Evolutionary conservation across 257 asterid genomes (phyloP), one percentile per base, ranked within the genome.

Genomic region (Catharanthus roseus): DNA sequence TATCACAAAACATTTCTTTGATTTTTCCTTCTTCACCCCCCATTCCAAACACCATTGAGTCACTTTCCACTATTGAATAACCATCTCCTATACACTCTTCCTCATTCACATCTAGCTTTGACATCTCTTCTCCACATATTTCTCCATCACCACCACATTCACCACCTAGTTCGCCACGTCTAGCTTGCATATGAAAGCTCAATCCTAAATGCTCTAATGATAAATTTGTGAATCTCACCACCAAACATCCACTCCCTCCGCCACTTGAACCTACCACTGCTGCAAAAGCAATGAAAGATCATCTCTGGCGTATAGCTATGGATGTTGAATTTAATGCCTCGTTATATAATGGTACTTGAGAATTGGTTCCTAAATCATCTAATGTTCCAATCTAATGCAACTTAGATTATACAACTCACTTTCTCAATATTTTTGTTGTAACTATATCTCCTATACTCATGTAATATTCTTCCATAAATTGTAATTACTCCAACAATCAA

Each of bases 261-360:
- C 4, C 69, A 7, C 69, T 33, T 36, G 69, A 65, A 24, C 49
- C 45, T 10, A 34, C 68, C 24, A 64, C 24, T 34, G 19, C 33
- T n/a, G 13, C 68, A 15, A 41, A 64, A 34, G 68, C 68, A 21
- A 18, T 64, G n/a, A 34, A 39, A 29, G 68, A 34, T 63, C 44
- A 13, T 36, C 38, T 33, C 16, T 63, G 10, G 44, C 39, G 68
- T 21, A 64, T 26, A 23, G 68, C 49, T 7, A 64, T 64, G 68
- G 68, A 29, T 64, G 68, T 26, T 36, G 68, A 64, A 19, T 64
- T 64, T 33, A 39, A 33, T 18, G 68, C 42, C 11, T 64, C 31
- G 68, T 18, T 64, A 33, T 34, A n/a, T n/a, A n/a, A n/a, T n/a
- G n/a, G n/a, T n/a, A n/a, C n/a, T 16, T 64, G 68, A 18, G 68